These are phyloP conservation scores for Xylaria digitata DNA, from an alignment of 2,329 filamentous ascomycete genomes.

Conservation along the genomic window DNA sequence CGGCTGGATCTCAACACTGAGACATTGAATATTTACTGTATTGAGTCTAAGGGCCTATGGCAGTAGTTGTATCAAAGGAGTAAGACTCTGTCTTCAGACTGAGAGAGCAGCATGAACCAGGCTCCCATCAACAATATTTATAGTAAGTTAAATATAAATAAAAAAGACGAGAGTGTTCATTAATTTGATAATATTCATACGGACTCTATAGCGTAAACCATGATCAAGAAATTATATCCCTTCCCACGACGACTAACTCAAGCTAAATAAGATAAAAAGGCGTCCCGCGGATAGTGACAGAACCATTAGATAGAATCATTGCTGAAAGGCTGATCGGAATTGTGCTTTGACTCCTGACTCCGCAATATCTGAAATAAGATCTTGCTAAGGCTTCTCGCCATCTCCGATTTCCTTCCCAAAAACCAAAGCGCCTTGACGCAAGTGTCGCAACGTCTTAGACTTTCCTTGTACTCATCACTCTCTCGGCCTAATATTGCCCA, in stretches of 20 bases:
- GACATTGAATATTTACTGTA: too few species aligned
- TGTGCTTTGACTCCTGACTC: conserved; percentile 2
- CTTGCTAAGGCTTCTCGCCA: conserved; percentile 31
- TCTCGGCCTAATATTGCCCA: conserved; percentile 37
- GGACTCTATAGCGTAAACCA: too few species aligned
- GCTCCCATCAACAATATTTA: too few species aligned
- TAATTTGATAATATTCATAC: too few species aligned
- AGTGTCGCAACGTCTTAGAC: conserved; percentile 55
- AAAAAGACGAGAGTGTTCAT: too few species aligned
- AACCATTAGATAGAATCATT: neutral
- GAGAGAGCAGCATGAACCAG: too few species aligned
- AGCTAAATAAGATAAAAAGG: neutral
- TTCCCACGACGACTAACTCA: neutral
- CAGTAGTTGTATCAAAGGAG: too few species aligned
- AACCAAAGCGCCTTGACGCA: conserved; percentile 66
- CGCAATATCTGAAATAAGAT: neutral
- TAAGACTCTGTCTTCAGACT: too few species aligned
- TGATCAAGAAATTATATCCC: too few species aligned
- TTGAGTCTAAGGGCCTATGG: too few species aligned
- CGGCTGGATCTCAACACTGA: too few species aligned
- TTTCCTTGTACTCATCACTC: conserved; percentile 40
- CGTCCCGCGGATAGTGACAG: neutral
- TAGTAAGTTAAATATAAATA: too few species aligned
- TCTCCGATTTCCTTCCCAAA: conserved; percentile 67
- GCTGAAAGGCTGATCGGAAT: neutral